Base-by-base conservation (phyloP, 2,329 filamentous ascomycete genomes). In the Colletotrichum sp. region DNA sequence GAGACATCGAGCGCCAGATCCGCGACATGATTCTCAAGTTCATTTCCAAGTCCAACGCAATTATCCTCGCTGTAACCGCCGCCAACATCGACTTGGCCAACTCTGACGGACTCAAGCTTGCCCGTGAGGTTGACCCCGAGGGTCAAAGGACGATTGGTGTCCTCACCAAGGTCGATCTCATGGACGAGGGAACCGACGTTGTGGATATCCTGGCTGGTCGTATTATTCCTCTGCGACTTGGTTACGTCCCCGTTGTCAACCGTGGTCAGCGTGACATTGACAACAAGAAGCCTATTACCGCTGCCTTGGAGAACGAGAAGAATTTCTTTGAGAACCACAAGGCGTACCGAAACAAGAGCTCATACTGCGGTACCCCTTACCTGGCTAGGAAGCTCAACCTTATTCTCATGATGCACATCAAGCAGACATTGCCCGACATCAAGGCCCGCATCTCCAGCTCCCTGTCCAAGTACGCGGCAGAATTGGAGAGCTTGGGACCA, bases 341-440 rank as follows among this genome's bases (percentile, higher is more conserved):
- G 88, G 96, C 97, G 39, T 99, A 99, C 87, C 92, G 96, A 76
- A 99, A 98, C 88, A 99, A 99, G 92, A 96, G 95, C 83, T 95
- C 96, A 8, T 99, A 99, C 90, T 99, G 97, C 86, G 97, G 97
- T 85, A 99, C 97, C 5, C 97, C 97, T 6, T 99, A 99, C 83
- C 89, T 99, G 76, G 97, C 97, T 6, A 93, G 96, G 80, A 99
- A 99, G 87, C 92, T 99, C 76, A 99, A 99, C 87, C 90, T 99
- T 81, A 98, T 99, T 83, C 91, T 99, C 80, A 98, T 99, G 96
- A 99, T 99, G 97, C 97, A 99, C 89, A 99, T 99, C 89, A 99
- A 99, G 88, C 96, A 99, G 88, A 99, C 97, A 2, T 91, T 99
- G 16, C 97, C 97, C 55, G 97, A 99, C 83, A 99, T 99, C 89